phyloP scores from a whole-genome alignment of 2,329 filamentous ascomycete genomes.

The Monilinia polystroma region DNA sequence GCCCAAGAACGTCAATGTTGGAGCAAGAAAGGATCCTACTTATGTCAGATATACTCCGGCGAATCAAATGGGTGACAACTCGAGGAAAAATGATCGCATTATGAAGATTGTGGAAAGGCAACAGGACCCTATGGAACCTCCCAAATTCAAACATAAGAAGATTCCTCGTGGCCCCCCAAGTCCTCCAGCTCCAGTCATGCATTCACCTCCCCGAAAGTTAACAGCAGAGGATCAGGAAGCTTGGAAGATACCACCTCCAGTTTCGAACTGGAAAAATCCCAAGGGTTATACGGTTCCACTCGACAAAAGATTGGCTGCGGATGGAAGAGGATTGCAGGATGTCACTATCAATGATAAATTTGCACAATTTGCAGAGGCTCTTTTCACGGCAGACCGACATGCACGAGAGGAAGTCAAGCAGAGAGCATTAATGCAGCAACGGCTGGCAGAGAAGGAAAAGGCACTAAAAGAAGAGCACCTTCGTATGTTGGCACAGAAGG shows the following conservation, averaged over 20 bases:
- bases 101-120: constrained; percentile 98
- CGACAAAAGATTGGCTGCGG: constrained; percentile 92
- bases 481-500: constrained; percentile 83
- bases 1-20: constrained; percentile 88
- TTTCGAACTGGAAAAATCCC: constrained; percentile 99
- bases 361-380: constrained; percentile 88
- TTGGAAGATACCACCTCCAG: constrained; percentile 86
- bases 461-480: constrained; percentile 89
- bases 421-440: constrained; percentile 90
- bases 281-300: constrained; percentile 96
- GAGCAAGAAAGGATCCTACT: constrained; percentile 78
- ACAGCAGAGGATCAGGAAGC: constrained; percentile 96
- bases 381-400: constrained; percentile 92
- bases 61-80: constrained; percentile 89
- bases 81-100: constrained; percentile 87
- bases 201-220: constrained; percentile 89
- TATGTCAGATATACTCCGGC: constrained; percentile 95
- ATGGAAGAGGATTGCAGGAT: constrained; percentile 88
- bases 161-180: constrained; percentile 90
- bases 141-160: constrained; percentile 99
- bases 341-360: constrained; percentile 98
- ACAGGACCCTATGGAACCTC: constrained; percentile 91
- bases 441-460: constrained; percentile 95
- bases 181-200: constrained; percentile 90
- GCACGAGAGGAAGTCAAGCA: constrained; percentile 94